A percentile compares a stretch with the other conserved stretches of the same genome.
Conservation (phyloP, 75 land plant genomes). For the Pinus tabuliformis region DNA sequence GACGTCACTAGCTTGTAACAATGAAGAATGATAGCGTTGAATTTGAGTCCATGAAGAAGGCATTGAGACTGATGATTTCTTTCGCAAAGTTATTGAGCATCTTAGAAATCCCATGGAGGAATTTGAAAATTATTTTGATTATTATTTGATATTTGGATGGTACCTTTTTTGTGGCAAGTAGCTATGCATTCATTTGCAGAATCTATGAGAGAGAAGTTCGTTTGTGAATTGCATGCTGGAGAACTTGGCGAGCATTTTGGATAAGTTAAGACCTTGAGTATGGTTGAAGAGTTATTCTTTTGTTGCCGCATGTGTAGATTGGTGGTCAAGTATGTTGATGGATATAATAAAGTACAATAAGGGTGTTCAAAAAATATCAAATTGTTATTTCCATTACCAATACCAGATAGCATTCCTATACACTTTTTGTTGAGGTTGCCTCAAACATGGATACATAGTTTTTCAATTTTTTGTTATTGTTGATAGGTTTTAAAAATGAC, state of each 20-base stretch:
- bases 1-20: not conserved
- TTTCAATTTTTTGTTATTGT: too few relatives aligned
- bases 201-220: not conserved
- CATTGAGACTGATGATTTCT: slow-evolving; percentile 4
- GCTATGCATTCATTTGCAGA: slow-evolving; percentile 11
- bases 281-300: slow-evolving; percentile 7
- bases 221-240: slow-evolving; percentile 11
- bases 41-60: slow-evolving; percentile 14
- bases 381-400: slow-evolving; percentile 6
- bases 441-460: too few relatives aligned
- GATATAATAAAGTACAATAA: slow-evolving; percentile 9
- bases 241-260: slow-evolving; percentile 28
- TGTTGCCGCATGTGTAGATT: slow-evolving; percentile 19
- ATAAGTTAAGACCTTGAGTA: slow-evolving; percentile 13
- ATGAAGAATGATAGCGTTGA: not conserved
- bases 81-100: not conserved
- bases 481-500: too few relatives aligned
- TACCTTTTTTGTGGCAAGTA: slow-evolving; percentile 10
- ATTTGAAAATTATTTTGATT: not conserved
- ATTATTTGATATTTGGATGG: slow-evolving; percentile 4
- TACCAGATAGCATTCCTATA: slow-evolving; percentile 1
- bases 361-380: not conserved
- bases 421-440: too few relatives aligned
- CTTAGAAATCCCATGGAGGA: not conserved
- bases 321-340: slow-evolving; percentile 7